These are phyloP conservation scores for Fusarium algeriense DNA, from an alignment of 2,329 filamentous ascomycete species.

Conservation along the genomic window DNA sequence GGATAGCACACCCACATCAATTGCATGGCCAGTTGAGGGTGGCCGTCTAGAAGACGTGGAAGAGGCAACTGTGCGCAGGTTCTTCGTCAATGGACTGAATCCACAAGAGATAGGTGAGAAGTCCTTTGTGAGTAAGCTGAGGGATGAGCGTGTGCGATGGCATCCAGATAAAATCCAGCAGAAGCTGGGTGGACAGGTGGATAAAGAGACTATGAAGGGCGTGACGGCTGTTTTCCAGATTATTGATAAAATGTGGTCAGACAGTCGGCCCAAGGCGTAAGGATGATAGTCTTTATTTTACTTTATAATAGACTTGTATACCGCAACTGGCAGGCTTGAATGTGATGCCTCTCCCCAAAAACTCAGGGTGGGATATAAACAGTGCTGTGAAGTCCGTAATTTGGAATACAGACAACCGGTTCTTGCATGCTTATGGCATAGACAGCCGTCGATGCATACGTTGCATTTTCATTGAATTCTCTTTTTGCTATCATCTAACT, in stretches of 20 bases:
- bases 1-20: conserved; percentile 57
- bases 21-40: conserved; percentile 80
- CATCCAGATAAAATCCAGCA: conserved; percentile 99
- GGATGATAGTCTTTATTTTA: background rate
- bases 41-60: conserved; percentile 67
- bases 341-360: background rate
- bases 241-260: conserved; percentile 83
- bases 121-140: conserved; percentile 68
- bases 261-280: conserved; percentile 59
- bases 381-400: too few species aligned
- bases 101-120: conserved; percentile 59
- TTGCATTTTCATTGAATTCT: background rate
- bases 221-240: conserved; percentile 95
- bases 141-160: conserved; percentile 90
- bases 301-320: background rate
- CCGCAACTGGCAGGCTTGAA: background rate
- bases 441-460: background rate
- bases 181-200: conserved; percentile 79
- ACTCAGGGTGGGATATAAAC: too few species aligned
- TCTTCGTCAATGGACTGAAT: conserved; percentile 69
- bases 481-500: background rate
- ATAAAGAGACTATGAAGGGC: conserved; percentile 77
- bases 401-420: too few species aligned
- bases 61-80: conserved; percentile 73
- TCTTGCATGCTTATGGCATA: too few species aligned